Evolutionary conservation across 106 monocot genomes (phyloP).

Genomic region (Iris macrosiphon): DNA sequence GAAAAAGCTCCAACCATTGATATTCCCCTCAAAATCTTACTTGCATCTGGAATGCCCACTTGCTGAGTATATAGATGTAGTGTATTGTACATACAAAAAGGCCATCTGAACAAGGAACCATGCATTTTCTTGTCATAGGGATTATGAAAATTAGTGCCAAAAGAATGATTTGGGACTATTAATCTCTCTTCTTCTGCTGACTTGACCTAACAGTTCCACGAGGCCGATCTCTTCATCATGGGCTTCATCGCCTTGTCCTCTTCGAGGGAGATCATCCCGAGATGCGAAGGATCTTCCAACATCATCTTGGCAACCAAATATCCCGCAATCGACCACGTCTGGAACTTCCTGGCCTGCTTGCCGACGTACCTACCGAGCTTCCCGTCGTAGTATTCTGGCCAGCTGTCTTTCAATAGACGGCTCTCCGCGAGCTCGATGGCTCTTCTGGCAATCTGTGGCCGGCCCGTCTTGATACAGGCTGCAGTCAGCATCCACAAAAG

Average conservation of each 20-base stretch:
- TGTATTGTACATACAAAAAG: too few species aligned
- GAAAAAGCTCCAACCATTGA: too few species aligned
- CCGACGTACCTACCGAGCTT: slow-evolving; percentile 14
- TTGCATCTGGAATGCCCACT: too few species aligned
- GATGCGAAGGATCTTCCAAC: slow-evolving; percentile 17
- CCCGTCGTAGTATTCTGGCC: slow-evolving; percentile 39
- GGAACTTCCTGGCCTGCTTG: slow-evolving; percentile 23
- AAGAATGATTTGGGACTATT: slow-evolving; percentile 1
- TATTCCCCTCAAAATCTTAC: too few species aligned
- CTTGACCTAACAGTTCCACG: slow-evolving; percentile 10
- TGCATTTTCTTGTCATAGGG: too few species aligned
- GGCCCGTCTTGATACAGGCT: slow-evolving; percentile 26
- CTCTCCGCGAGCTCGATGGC: slow-evolving; percentile 47
- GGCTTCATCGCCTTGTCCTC: slow-evolving; percentile 27
- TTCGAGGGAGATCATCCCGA: slow-evolving; percentile 17
- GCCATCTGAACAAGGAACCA: too few species aligned
- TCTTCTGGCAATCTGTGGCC: slow-evolving; percentile 40
- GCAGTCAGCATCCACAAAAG: slow-evolving; percentile 65
- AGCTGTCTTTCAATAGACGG: slow-evolving; percentile 39
- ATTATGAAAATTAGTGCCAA: too few species aligned
- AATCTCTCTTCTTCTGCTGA: background rate
- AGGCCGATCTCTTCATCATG: slow-evolving; percentile 3
- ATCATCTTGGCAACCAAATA: slow-evolving; percentile 22
- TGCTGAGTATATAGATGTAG: too few species aligned
- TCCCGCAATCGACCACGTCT: slow-evolving; percentile 24